These are phyloP conservation scores for Aspergillus avenaceus DNA, from an alignment of 495 filamentous ascomycete genomes.

Conservation along the genomic window DNA sequence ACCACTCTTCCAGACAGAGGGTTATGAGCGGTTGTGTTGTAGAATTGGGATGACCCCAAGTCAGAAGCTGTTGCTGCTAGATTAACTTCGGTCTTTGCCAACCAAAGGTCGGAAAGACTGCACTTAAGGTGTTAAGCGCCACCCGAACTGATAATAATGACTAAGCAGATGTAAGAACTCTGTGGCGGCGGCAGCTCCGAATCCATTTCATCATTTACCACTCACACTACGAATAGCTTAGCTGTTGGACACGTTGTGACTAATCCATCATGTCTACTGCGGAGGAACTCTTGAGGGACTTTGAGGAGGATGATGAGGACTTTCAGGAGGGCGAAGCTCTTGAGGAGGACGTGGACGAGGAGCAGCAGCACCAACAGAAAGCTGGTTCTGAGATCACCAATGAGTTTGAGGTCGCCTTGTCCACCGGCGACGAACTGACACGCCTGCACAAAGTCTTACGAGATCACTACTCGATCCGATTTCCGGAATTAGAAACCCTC, in stretches of 20 bases:
- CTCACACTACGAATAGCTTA: not conserved
- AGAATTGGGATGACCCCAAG: not conserved
- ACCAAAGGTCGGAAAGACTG: constrained; percentile 17
- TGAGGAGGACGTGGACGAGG: constrained; percentile 22
- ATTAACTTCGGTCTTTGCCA: not conserved
- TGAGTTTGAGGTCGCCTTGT: constrained; percentile 90
- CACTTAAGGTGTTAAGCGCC: constrained; percentile 19
- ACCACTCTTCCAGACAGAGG: not conserved
- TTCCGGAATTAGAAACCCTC: constrained; percentile 93
- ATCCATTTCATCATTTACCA: not conserved
- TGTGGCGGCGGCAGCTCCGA: not conserved
- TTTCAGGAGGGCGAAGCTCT: constrained; percentile 24
- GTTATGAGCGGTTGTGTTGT: not conserved
- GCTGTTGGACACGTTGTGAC: not conserved
- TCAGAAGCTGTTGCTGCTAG: not conserved
- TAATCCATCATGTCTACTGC: constrained; percentile 37
- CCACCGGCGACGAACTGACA: constrained; percentile 86
- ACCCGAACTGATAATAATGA: constrained; percentile 14
- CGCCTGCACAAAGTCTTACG: constrained; percentile 93
- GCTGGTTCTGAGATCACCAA: constrained; percentile 48
- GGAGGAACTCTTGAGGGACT: constrained; percentile 44
- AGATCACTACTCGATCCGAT: constrained; percentile 91
- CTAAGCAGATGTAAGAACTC: constrained; percentile 13
- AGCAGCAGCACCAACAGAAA: constrained; percentile 14
- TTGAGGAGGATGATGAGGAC: constrained; percentile 37